A percentile compares a stretch with the other conserved stretches of the same genome.
These are phyloP conservation scores for Mycena citricolor DNA, from an alignment of 1,284 basidiomycete species.

Conservation along the genomic window DNA sequence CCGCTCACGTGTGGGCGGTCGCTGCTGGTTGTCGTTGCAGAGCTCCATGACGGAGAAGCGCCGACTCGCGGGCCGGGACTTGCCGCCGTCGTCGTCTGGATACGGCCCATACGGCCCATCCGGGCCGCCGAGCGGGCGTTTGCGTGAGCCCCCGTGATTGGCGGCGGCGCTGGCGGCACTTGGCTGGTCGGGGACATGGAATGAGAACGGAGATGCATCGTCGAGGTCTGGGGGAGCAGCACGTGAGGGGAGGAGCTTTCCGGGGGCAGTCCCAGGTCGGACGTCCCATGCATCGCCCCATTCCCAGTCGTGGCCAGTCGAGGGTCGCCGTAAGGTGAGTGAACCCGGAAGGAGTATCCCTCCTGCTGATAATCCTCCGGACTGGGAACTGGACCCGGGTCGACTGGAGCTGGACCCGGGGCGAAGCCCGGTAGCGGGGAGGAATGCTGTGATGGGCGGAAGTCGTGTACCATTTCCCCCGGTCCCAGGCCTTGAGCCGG, in stretches of 20 bases:
- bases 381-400: conserved; percentile 4
- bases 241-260: conserved; percentile 18
- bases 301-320: conserved; percentile 20
- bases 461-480: conserved; percentile 19
- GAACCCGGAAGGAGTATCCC: conserved; percentile 24
- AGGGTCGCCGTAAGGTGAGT: conserved; percentile 22
- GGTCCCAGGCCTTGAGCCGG: conserved; percentile 21
- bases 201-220: conserved; percentile 72
- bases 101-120: conserved; percentile 44
- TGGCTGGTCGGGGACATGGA: conserved; percentile 58
- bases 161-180: conserved; percentile 19
- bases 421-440: conserved; percentile 16
- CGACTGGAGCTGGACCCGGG: too few species aligned
- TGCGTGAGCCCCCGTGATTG: conserved; percentile 40
- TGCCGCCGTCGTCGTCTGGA: conserved; percentile 61
- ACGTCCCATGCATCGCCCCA: conserved; percentile 18
- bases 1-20: conserved; percentile 7
- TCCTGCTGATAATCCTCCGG: too few species aligned
- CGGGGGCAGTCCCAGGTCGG: conserved; percentile 65
- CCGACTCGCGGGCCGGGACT: conserved; percentile 72
- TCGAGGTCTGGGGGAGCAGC: conserved; percentile 23
- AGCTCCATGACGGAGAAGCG: conserved; percentile 82
- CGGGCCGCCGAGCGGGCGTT: conserved; percentile 61
- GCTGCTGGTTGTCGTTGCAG: conserved; percentile 60
- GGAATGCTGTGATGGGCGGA: conserved; percentile 22